Evolutionary conservation across 257 asterid genomes (phyloP).

Genomic region (Lavandula angustifolia): DNA sequence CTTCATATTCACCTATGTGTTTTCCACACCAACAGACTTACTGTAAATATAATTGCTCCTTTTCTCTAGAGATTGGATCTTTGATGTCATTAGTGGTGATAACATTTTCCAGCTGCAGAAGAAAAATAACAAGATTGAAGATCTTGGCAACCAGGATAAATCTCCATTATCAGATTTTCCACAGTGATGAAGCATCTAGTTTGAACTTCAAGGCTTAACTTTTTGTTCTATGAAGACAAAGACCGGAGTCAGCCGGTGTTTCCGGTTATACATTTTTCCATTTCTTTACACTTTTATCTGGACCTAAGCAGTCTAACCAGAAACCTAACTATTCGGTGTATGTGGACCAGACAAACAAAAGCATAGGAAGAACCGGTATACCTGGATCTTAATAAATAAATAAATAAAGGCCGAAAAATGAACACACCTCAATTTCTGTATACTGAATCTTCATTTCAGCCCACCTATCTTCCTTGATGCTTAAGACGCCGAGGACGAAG

Average conservation of each 20-base stretch:
- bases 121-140: slow-evolving; percentile 19
- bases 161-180: slow-evolving; percentile 2
- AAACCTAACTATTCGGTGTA: not conserved
- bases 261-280: not conserved
- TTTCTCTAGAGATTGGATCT: slow-evolving; percentile 58
- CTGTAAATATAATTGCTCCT: slow-evolving; percentile 88
- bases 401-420: slow-evolving; percentile 7
- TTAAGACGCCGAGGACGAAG: slow-evolving; percentile 86
- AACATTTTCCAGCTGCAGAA: slow-evolving; percentile 68
- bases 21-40: slow-evolving; percentile 88
- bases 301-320: not conserved
- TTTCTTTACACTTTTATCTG: not conserved
- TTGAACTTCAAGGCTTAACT: not conserved
- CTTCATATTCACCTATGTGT: slow-evolving; percentile 96
- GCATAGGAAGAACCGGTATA: slow-evolving; percentile 4
- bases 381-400: not conserved
- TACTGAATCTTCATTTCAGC: slow-evolving; percentile 89
- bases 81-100: slow-evolving; percentile 56
- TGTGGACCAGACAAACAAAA: slow-evolving; percentile 1
- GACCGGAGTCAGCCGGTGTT: not conserved
- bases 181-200: slow-evolving; percentile 5
- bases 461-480: not conserved
- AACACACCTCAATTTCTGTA: slow-evolving; percentile 93
- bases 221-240: not conserved
- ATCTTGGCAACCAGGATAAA: slow-evolving; percentile 14